Evolutionary conservation across 2,329 filamentous ascomycete genomes (phyloP), one percentile per base, ranked within the genome.

Genomic region (Diaporthe citriasiana): DNA sequence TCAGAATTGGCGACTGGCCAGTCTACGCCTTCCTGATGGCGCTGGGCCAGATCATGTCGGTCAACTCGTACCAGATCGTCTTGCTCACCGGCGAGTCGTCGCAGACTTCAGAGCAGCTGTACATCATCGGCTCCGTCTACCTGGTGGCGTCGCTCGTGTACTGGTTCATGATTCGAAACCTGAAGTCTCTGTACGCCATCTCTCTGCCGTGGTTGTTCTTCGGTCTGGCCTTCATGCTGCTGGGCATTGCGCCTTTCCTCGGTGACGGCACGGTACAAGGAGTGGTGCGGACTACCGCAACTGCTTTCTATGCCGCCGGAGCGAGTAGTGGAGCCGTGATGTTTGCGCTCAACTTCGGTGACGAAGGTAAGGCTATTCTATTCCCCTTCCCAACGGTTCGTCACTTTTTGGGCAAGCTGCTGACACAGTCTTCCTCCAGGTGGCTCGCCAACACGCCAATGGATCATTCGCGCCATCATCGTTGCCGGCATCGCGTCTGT

Each of bases 11-110:
- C 33, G 89, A 91, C 78, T 92, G 90, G 90, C 91, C 90, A 1
- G 79, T 92, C 13, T 92, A 92, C 80, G 88, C 89, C 10, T 85
- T 92, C 76, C 84, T 92, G 71, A 86, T 92, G 40, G 89, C 89
- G 15, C 84, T 91, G 40, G 89, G 89, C 33, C 90, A 92, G 77
- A 89, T 92, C 76, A 88, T 92, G 66, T 89, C 91, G 2, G 89
- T 90, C 73, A 92, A 92, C 81, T 92, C 90, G 1, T 92, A 92
- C 81, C 91, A 93, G 79, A 90, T 93, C 78, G 92, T 91, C 0
- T 84, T 93, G 25, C 85, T 93, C 30, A 91, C 90, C 0, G 91
- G 91, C 33, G 88, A 91, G 77, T 84, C 90, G 25, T 90, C 89
- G 73, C 86, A 92, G 79, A 87, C 87, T 4, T 88, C 90, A 7